Conservation (phyloP, 225 moss, liverwort and hornwort genomes). For the Anthoceros angustus region DNA sequence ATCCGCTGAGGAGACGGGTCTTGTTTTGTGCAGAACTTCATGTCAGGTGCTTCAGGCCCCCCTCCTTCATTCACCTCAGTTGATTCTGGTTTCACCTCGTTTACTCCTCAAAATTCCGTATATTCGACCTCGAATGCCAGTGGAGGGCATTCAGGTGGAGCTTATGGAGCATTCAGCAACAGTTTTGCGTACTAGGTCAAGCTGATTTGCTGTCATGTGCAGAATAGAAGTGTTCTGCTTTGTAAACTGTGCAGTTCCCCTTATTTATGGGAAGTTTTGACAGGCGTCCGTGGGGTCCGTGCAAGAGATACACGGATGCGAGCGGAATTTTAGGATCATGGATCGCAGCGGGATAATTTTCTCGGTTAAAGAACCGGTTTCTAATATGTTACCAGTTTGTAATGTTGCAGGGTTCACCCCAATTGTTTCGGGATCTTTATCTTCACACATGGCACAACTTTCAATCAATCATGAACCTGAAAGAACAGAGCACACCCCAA, state of each 20-base stretch:
- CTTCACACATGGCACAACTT: too few species aligned
- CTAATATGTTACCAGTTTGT: too few species aligned
- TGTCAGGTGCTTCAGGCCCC: constrained; percentile 81
- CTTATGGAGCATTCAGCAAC: constrained; percentile 45
- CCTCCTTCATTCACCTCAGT: constrained; percentile 60
- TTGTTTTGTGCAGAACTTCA: constrained; percentile 60
- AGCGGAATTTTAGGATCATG: too few species aligned
- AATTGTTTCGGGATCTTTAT: too few species aligned
- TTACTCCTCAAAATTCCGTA: constrained; percentile 71
- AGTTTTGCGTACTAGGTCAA: not conserved
- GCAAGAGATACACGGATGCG: too few species aligned
- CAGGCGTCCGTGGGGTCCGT: too few species aligned
- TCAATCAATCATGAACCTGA: too few species aligned
- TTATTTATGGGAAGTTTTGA: not conserved
- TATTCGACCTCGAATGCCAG: constrained; percentile 61
- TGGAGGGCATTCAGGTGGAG: constrained; percentile 59
- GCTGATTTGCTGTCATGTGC: not conserved
- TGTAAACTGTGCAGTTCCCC: not conserved
- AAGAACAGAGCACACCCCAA: too few species aligned
- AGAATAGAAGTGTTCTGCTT: not conserved
- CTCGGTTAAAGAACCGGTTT: too few species aligned
- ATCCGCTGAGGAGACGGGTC: not conserved
- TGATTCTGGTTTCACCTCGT: constrained; percentile 67
- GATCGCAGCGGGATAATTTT: too few species aligned
- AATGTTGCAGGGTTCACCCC: too few species aligned